Conservation (phyloP, 768 basidiomycete species). For the Leucocoprinus birnbaumii region DNA sequence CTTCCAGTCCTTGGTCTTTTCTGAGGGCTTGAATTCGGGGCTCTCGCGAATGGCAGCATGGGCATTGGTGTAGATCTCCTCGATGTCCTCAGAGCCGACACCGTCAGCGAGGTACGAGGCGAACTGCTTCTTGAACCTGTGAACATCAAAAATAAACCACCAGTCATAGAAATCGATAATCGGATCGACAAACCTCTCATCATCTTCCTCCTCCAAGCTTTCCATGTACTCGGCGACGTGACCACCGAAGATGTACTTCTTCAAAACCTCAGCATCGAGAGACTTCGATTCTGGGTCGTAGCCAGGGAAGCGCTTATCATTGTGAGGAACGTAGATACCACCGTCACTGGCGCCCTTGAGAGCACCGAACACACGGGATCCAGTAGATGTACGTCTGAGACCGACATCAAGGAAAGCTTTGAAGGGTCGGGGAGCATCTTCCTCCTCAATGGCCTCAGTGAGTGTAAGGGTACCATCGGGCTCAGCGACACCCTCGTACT, state of each 20-base stretch:
- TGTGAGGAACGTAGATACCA: conserved; percentile 97
- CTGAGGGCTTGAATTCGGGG: conserved; percentile 84
- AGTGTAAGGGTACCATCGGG: conserved; percentile 82
- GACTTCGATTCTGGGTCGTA: conserved; percentile 92
- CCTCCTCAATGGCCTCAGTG: conserved; percentile 85
- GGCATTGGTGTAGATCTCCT: conserved; percentile 91
- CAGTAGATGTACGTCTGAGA: conserved; percentile 95
- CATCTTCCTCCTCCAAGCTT: conserved; percentile 98
- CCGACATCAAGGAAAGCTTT: conserved; percentile 99
- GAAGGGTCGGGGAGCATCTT: conserved; percentile 97
- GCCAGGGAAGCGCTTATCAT: conserved; percentile 97
- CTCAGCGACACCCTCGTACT: conserved; percentile 92
- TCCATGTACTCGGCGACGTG: conserved; percentile 99
- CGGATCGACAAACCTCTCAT: conserved; percentile 83
- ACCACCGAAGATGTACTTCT: conserved; percentile 97
- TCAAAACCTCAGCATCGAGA: conserved; percentile 90
- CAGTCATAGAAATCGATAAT: background rate
- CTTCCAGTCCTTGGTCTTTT: conserved; percentile 92
- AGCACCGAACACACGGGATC: conserved; percentile 95
- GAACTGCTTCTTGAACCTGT: conserved; percentile 97
- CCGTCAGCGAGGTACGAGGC: conserved; percentile 93
- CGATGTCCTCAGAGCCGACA: conserved; percentile 93
- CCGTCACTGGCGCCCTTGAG: conserved; percentile 99
- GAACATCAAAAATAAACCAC: conserved; percentile 10
- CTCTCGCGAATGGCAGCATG: conserved; percentile 96